A percentile compares a stretch with the other conserved stretches of the same genome.
Conservation (phyloP, 257 asterid genomes). For the Fraxinus americana region DNA sequence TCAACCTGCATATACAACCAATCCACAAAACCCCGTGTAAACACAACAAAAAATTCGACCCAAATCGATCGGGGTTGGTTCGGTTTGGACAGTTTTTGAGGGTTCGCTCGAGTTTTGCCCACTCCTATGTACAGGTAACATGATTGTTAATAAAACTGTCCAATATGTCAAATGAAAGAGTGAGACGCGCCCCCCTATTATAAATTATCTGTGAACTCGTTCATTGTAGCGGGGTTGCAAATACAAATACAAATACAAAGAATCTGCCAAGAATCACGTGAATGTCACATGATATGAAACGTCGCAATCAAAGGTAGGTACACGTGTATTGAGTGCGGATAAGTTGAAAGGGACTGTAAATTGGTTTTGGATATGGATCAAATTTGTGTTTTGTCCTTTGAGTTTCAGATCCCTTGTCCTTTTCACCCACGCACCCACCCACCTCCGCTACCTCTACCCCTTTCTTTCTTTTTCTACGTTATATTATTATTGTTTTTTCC, state of each 20-base stretch:
- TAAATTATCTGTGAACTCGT: no score
- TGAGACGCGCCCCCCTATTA: no score
- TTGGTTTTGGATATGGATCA: slow-evolving; percentile 43
- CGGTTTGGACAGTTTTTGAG: no score
- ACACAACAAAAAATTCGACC: no score
- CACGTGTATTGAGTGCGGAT: slow-evolving; percentile 45
- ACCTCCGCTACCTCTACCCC: not conserved
- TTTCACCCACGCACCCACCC: slow-evolving; percentile 20
- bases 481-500: not conserved
- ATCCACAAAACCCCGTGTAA: no score
- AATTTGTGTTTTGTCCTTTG: slow-evolving; percentile 11
- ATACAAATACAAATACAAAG: not conserved
- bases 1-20: no score
- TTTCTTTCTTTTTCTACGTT: not conserved
- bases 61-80: no score
- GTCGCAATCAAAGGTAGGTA: slow-evolving; percentile 14
- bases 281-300: slow-evolving; percentile 37
- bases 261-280: slow-evolving; percentile 14
- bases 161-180: no score
- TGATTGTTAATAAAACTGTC: no score
- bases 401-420: slow-evolving; percentile 38
- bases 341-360: slow-evolving; percentile 27
- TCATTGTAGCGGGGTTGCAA: no score
- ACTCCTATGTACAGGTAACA: no score
- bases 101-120: no score